A percentile compares a stretch with the other conserved stretches of the same genome.
These are phyloP conservation scores for Trametes sanguinea DNA, from an alignment of 768 basidiomycete genomes.

Conservation along the genomic window DNA sequence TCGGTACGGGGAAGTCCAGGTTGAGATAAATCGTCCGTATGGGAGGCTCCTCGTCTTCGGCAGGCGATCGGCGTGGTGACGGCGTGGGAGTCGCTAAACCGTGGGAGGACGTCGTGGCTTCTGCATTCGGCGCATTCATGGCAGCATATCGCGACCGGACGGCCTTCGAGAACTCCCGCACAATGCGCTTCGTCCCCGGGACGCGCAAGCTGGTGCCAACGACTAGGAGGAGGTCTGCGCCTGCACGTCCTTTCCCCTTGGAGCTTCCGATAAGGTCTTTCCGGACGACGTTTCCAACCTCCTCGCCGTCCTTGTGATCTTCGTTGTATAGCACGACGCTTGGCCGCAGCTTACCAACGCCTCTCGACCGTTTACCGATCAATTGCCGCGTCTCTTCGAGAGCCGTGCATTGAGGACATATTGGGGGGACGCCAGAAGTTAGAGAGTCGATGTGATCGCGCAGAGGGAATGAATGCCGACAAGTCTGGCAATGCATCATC, in stretches of 20 bases:
- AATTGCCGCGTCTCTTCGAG: conserved; percentile 70
- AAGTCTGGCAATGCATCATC: conserved; percentile 77
- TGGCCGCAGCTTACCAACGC: conserved; percentile 79
- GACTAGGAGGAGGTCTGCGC: conserved; percentile 84
- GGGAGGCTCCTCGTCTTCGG: conserved; percentile 51
- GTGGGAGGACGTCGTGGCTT: conserved; percentile 29
- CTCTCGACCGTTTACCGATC: conserved; percentile 75
- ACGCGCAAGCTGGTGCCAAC: conserved; percentile 89
- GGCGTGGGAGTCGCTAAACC: conserved; percentile 46
- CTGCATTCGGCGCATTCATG: conserved; percentile 33
- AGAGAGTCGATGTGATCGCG: conserved; percentile 61
- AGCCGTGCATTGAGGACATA: conserved; percentile 78
- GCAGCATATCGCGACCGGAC: conserved; percentile 53
- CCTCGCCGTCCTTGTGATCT: conserved; percentile 81
- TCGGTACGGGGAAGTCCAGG: conserved; percentile 82
- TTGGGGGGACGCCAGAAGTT: conserved; percentile 60
- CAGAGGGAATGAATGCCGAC: conserved; percentile 72
- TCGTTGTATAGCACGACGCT: conserved; percentile 93
- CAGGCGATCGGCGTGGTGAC: conserved; percentile 44
- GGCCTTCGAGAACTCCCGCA: conserved; percentile 83
- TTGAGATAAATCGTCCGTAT: conserved; percentile 81
- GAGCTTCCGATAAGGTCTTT: conserved; percentile 75
- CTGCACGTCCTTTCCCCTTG: conserved; percentile 59
- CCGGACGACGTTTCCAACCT: conserved; percentile 81
- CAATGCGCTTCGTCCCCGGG: conserved; percentile 89